Evolutionary conservation across 2,329 filamentous ascomycete genomes (phyloP).

Genomic region (Alternaria tenuissima): DNA sequence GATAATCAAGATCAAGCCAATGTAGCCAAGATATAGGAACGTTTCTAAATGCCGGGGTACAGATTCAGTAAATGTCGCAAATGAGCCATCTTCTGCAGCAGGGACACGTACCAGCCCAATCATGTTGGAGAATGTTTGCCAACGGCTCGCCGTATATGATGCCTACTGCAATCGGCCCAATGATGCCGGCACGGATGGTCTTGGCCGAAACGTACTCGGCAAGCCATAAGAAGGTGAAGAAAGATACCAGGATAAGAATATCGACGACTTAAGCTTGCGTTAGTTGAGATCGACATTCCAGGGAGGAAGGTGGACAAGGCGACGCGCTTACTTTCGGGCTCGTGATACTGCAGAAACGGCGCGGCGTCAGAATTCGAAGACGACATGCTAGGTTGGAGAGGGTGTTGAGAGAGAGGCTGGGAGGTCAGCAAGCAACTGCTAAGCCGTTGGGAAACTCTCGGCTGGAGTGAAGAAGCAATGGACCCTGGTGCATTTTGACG

Average conservation of each 20-base stretch:
- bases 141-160: slow-evolving; percentile 21
- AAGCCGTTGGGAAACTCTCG: not conserved
- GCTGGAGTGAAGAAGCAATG: not conserved
- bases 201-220: slow-evolving; percentile 21
- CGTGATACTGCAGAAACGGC: slow-evolving; percentile 19
- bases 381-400: not conserved
- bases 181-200: slow-evolving; percentile 18
- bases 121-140: slow-evolving; percentile 21
- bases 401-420: not conserved
- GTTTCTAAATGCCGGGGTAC: slow-evolving; percentile 12
- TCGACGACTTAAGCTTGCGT: slow-evolving; percentile 13
- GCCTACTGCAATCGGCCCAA: slow-evolving; percentile 18
- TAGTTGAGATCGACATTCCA: not conserved
- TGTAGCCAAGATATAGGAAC: slow-evolving; percentile 58
- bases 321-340: slow-evolving; percentile 12
- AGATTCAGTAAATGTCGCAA: slow-evolving; percentile 2
- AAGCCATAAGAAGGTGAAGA: slow-evolving; percentile 23
- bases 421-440: slow-evolving; percentile 4
- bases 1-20: slow-evolving; percentile 60
- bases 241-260: slow-evolving; percentile 19
- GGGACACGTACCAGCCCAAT: slow-evolving; percentile 8
- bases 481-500: not conserved
- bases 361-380: not conserved
- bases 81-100: not conserved
- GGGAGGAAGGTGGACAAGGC: not conserved